Percentiles rank a stretch among this genome's conserved stretches.
phyloP scores from a whole-genome alignment of 129 eudicot species.

The Pseudognaphalium luteoalbum region DNA sequence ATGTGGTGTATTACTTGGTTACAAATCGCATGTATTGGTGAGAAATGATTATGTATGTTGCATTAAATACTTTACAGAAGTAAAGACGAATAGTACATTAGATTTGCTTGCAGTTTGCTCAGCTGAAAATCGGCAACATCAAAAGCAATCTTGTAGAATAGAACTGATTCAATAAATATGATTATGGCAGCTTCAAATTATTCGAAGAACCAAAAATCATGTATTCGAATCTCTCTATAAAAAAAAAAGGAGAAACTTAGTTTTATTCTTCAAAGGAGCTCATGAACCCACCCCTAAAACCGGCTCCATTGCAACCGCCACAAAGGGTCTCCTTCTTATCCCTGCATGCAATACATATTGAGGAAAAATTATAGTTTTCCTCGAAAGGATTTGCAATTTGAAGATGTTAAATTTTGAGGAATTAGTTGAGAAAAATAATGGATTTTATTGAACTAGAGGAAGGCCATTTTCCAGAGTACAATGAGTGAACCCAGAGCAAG shows the following conservation, averaged over 20 bases:
- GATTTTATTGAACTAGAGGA: not conserved
- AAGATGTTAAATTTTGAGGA: too few species aligned
- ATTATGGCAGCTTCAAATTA: not conserved
- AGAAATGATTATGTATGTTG: too few species aligned
- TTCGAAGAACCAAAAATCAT: not conserved
- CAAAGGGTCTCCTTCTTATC: conserved; percentile 73
- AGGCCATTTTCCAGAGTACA: conserved; percentile 3
- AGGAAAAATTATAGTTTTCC: not conserved
- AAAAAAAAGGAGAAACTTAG: not conserved
- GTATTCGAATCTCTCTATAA: not conserved
- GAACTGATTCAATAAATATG: not conserved
- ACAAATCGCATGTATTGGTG: too few species aligned
- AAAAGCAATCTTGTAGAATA: not conserved
- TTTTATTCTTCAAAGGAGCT: conserved; percentile 39
- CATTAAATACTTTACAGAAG: too few species aligned
- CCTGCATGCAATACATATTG: conserved; percentile 34
- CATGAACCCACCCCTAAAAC: conserved; percentile 75
- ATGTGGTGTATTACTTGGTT: too few species aligned
- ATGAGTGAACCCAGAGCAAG: conserved; percentile 16
- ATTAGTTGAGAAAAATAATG: too few species aligned
- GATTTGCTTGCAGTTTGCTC: not conserved
- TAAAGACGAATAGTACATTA: not conserved
- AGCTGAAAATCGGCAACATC: not conserved
- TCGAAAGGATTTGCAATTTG: too few species aligned
- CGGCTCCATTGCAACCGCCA: conserved; percentile 80